Base-by-base conservation (phyloP, 176 grass and related monocot genomes). In the Phragmites australis region DNA sequence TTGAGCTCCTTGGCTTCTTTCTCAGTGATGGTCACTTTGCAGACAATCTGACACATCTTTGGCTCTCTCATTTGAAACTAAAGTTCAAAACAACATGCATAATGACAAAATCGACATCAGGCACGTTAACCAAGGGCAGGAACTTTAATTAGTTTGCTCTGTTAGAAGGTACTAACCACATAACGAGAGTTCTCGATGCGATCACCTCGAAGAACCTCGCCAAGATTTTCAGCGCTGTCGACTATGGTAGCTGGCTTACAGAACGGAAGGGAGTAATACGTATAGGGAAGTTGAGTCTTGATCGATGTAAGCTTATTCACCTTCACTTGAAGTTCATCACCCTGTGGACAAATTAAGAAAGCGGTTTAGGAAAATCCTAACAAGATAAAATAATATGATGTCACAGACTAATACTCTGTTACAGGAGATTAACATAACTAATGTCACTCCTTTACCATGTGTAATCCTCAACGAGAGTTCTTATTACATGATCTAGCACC, bases 171-270 rank as follows among this genome's bases (percentile, higher is more conserved):
- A 91, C 89, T 76, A 72, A 91, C 89, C 81, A 80, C 54, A 22
- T 91, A 91, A 58, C 81, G 89, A 76, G 89, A 91, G 70, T 87
- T 91, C 85, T 91, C 89, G 39, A 91, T 91, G 47, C 89, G 89
- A 76, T 91, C 89, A 47, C 89, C 89, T 66, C 84, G 89, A 79
- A 91, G 89, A 84, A 91, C 89, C 81, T 91, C 89, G 9, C 89
- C 89, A 65, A 91, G 89, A 76, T 91, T 91, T 49, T 91, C 89
- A 8, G 89, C 23, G 9, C 75, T 91, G 47, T 91, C 89, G 13
- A 91, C 64, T 65, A 91, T 81, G 18, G 75, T 76, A 23, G 10
- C 22, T 9, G 89, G 89, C 81, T 83, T 91, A 61, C 89, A 91
- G 70, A 87, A 91, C 59, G 89, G 89, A 51, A 91, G 89, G 22